A percentile compares a stretch with the other conserved stretches of the same genome.
These are phyloP conservation scores for Ceratobasidium sp. DNA, from an alignment of 1,284 basidiomycete genomes.

Conservation along the genomic window DNA sequence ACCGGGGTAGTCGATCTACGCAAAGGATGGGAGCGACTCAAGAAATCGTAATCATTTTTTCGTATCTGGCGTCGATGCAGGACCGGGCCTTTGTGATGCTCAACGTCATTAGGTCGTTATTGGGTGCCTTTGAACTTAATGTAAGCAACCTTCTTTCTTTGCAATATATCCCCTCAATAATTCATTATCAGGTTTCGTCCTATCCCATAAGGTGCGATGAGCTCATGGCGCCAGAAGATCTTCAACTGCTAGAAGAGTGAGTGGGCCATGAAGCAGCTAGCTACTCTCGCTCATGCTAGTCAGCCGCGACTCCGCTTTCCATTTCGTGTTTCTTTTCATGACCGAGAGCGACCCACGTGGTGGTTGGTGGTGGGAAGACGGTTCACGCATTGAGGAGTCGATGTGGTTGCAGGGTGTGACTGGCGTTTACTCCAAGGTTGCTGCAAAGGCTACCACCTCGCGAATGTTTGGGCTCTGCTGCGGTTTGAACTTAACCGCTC, in stretches of 20 bases:
- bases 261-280: not conserved
- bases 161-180: too few species aligned
- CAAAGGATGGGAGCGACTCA: too few species aligned
- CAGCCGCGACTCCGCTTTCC: not conserved
- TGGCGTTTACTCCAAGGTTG: not conserved
- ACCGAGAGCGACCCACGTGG: not conserved
- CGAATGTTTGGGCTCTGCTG: slow-evolving; percentile 10
- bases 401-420: not conserved
- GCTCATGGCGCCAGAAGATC: not conserved
- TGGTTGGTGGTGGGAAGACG: not conserved
- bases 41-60: too few species aligned
- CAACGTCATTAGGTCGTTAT: too few species aligned
- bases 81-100: too few species aligned
- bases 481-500: not conserved
- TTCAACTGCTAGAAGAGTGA: not conserved
- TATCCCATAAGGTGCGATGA: too few species aligned
- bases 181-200: too few species aligned
- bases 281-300: not conserved
- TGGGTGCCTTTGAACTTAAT: too few species aligned
- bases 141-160: too few species aligned
- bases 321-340: not conserved
- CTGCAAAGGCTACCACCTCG: not conserved
- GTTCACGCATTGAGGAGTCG: not conserved
- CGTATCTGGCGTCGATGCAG: too few species aligned
- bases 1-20: too few species aligned